Conservation (phyloP, 495 filamentous ascomycete genomes). For the Oidiodendron maius region DNA sequence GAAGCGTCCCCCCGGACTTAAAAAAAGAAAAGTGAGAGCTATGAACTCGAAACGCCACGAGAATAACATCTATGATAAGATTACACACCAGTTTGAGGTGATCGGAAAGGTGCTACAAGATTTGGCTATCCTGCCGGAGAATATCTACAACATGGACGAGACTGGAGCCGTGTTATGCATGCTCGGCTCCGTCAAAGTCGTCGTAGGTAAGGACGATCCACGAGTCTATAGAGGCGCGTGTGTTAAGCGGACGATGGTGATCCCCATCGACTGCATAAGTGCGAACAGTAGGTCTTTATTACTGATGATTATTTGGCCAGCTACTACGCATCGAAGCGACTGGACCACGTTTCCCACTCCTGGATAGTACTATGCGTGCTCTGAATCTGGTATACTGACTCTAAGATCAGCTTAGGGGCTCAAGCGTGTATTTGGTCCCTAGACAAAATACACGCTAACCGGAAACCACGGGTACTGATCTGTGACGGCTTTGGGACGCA, state of each 20-base stretch:
- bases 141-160: conserved; percentile 24
- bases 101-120: conserved; percentile 19
- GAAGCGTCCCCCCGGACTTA: conserved; percentile 3
- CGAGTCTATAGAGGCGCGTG: conserved; percentile 8
- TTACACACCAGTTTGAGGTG: conserved; percentile 12
- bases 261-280: conserved; percentile 27
- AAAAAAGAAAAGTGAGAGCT: neutral
- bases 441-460: neutral
- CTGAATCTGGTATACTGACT: conserved; percentile 23
- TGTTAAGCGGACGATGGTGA: conserved; percentile 20
- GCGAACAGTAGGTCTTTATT: conserved; percentile 10
- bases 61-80: no score
- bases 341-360: conserved; percentile 28
- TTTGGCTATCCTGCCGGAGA: conserved; percentile 12
- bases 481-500: neutral
- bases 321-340: conserved; percentile 21
- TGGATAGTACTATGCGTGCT: conserved; percentile 18
- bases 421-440: conserved; percentile 11
- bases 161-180: neutral
- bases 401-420: conserved; percentile 29
- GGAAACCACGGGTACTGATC: neutral
- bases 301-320: conserved; percentile 31
- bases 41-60: conserved; percentile 8
- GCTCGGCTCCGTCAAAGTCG: neutral
- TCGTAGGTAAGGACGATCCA: neutral